phyloP scores from a whole-genome alignment of 208 protist species.

The Jaenimonas drosophilae region DNA sequence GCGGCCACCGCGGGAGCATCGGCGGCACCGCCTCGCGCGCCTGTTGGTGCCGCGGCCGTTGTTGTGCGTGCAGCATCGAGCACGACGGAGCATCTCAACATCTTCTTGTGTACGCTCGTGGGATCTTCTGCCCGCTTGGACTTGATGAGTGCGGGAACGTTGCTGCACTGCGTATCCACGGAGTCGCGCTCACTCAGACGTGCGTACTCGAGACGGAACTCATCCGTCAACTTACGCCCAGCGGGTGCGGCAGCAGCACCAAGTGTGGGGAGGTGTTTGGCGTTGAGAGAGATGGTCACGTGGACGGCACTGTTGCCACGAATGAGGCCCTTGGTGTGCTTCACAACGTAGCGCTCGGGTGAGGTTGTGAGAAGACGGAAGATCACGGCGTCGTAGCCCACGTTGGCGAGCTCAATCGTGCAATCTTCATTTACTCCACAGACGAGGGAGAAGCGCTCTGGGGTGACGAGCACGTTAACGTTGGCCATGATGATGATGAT shows the following conservation, averaged over 20 bases:
- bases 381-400: conserved; percentile 60
- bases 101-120: conserved; percentile 32
- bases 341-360: conserved; percentile 61
- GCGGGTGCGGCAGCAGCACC: conserved; percentile 2
- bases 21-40: too few species aligned
- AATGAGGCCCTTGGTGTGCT: conserved; percentile 69
- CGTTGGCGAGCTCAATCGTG: conserved; percentile 67
- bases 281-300: conserved; percentile 53
- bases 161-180: conserved; percentile 40
- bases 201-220: conserved; percentile 72
- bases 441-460: conserved; percentile 45
- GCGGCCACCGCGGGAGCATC: too few species aligned
- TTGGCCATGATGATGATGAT: conserved; percentile 14
- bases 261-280: conserved; percentile 9
- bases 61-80: conserved; percentile 4
- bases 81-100: conserved; percentile 29
- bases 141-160: conserved; percentile 60
- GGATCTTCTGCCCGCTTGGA: conserved; percentile 38
- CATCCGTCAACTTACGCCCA: conserved; percentile 27
- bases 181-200: conserved; percentile 35
- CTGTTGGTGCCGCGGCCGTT: too few species aligned
- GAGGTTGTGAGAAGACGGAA: conserved; percentile 64
- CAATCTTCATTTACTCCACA: conserved; percentile 43
- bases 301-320: conserved; percentile 40
- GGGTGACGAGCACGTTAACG: conserved; percentile 43